phyloP scores from a whole-genome alignment of 352 stramenopile species.

The Phytophthora pinifolia region DNA sequence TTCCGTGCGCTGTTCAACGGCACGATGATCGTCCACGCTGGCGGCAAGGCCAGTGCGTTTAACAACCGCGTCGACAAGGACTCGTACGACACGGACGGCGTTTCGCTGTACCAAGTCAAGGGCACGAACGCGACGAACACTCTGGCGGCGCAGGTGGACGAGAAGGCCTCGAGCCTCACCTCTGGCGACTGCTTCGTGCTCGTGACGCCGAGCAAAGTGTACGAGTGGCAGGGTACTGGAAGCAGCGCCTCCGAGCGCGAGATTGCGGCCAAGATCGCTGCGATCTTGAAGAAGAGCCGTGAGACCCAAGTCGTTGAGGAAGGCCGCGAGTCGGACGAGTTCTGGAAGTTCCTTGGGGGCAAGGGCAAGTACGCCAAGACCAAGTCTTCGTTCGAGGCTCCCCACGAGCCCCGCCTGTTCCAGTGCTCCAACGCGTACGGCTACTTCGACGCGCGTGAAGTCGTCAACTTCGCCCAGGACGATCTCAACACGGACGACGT shows the following conservation, averaged over 20 bases:
- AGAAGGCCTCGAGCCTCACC: constrained; percentile 82
- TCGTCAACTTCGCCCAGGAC: constrained; percentile 89
- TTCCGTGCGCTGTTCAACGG: constrained; percentile 92
- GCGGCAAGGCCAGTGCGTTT: constrained; percentile 90
- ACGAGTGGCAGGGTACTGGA: constrained; percentile 74
- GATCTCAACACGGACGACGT: constrained; percentile 92
- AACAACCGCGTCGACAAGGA: constrained; percentile 76
- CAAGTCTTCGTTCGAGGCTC: constrained; percentile 63
- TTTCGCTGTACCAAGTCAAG: constrained; percentile 91
- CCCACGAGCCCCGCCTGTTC: constrained; percentile 86
- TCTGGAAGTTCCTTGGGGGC: constrained; percentile 85
- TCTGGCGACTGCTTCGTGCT: constrained; percentile 89
- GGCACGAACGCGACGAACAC: constrained; percentile 88
- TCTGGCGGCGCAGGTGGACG: constrained; percentile 78
- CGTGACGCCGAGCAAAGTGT: constrained; percentile 70
- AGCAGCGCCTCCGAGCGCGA: constrained; percentile 67
- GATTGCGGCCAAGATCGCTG: constrained; percentile 59
- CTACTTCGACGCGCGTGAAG: constrained; percentile 85
- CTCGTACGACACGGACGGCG: constrained; percentile 86
- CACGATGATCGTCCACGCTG: constrained; percentile 88
- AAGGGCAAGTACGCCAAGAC: constrained; percentile 73
- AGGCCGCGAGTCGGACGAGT: constrained; percentile 70
- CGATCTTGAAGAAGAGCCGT: constrained; percentile 59
- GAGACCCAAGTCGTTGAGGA: constrained; percentile 51
- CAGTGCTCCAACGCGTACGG: constrained; percentile 90